Base-by-base conservation (phyloP, 495 filamentous ascomycete genomes). In the Penicillium pulvis region DNA sequence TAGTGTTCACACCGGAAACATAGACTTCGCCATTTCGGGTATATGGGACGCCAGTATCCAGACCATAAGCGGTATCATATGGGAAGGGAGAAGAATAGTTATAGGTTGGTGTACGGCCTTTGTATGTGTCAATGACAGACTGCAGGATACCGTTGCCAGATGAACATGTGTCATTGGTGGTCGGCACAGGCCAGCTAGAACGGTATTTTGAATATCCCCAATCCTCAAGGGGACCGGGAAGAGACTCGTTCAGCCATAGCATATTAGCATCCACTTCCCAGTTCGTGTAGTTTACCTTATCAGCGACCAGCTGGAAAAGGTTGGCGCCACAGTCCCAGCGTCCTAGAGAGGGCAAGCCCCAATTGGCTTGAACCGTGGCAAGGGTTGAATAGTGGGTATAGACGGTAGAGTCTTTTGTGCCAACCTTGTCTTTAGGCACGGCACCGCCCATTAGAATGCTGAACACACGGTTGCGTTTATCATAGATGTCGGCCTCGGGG, bases 271-370 rank as follows among this genome's bases (percentile, higher is more conserved):
- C 10, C 6, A 47, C 44, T 5, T 47, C 44, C 6, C 12, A 47
- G 44, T 47, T 47, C 3, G 20, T 26, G 20, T 47, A 47, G 20
- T 14, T 14, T 10, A 14, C 7, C 23, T 47, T 47, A 7, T 47
- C 12, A 11, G 44, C 44, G 4, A 47, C 44, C 8, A 47, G 17
- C 44, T 47, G 20, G 11, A 47, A 47, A 1, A 47, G 9, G 12
- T 47, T 47, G 7, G 44, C 44, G 7, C 44, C 44, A 14, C 44
- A 47, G 12, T 47, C 44, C 44, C 20, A 47, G 44, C 44, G 44
- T 12, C 44, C 44, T 3, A 47, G 20, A 17, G 44, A 47, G 1
- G 44, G 44, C 1, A 47, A 17, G 23, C 44, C 44, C 20, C 44
- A 47, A 6, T 47, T 47, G 2, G 44, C 44, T 2, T 8, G 12